Conservation (phyloP, 2,329 filamentous ascomycete genomes). For the Cercospora sojina region DNA sequence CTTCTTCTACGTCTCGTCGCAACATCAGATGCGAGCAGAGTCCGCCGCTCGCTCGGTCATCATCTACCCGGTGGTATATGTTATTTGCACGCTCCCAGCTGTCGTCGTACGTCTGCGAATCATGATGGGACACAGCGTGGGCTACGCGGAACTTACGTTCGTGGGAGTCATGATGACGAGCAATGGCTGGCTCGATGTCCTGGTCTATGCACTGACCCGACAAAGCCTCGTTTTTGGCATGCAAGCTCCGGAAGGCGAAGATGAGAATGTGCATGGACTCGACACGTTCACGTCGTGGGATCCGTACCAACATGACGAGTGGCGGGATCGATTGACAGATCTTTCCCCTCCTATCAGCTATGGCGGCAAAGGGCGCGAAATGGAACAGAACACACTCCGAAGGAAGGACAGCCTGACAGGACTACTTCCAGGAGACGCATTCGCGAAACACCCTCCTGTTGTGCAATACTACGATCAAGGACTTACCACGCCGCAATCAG, state of each 20-base stretch:
- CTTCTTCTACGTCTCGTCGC: conserved; percentile 22
- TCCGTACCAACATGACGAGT: neutral
- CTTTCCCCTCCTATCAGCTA: neutral
- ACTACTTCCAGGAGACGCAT: neutral
- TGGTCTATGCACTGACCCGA: conserved; percentile 58
- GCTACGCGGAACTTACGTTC: conserved; percentile 48
- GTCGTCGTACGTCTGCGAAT: conserved; percentile 62
- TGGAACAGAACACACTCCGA: neutral
- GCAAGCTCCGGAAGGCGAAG: conserved; percentile 1
- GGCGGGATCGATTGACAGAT: neutral
- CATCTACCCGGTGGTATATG: conserved; percentile 66
- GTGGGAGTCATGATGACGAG: conserved; percentile 56
- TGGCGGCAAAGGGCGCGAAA: neutral
- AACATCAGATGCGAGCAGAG: conserved; percentile 48
- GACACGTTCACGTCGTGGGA: conserved; percentile 20
- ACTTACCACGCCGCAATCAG: neutral
- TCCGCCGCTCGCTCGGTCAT: conserved; percentile 46
- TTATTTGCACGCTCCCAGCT: conserved; percentile 64
- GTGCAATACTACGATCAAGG: neutral
- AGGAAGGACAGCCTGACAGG: neutral
- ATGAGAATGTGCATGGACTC: conserved; percentile 17
- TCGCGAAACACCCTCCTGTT: neutral
- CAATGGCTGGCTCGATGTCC: conserved; percentile 58
- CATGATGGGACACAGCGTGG: conserved; percentile 48
- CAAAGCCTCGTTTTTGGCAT: conserved; percentile 22